Conservation (phyloP, 805 yeast genomes). For the Blastobotrys attinorum region DNA sequence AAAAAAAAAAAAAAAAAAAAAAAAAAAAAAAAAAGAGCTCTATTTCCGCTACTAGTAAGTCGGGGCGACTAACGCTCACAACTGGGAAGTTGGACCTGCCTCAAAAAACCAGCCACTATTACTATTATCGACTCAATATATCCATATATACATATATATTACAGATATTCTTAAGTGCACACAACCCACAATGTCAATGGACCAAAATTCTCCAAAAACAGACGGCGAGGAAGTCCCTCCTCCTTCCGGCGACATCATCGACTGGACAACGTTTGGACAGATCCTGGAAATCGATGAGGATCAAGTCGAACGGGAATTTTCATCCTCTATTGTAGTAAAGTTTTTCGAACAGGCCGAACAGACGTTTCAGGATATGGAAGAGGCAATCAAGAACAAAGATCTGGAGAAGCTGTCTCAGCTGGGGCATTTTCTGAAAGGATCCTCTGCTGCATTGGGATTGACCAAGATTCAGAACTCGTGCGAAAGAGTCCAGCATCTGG, state of each 20-base stretch:
- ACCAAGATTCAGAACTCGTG: slow-evolving; percentile 77
- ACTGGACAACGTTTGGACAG: slow-evolving; percentile 85
- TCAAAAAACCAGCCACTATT: no score
- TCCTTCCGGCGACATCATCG: slow-evolving; percentile 48
- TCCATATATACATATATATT: no score
- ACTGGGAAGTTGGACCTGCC: no score
- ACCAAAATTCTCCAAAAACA: background rate
- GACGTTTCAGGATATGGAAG: slow-evolving; percentile 66
- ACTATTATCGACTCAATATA: no score
- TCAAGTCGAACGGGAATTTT: slow-evolving; percentile 71
- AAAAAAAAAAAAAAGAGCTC: no score
- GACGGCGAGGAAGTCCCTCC: background rate
- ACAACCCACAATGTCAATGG: no score
- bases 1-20: no score
- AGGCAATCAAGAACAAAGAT: slow-evolving; percentile 35
- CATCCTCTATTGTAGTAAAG: slow-evolving; percentile 66
- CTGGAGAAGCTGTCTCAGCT: slow-evolving; percentile 57
- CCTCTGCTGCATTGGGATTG: slow-evolving; percentile 90
- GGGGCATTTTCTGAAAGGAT: slow-evolving; percentile 93
- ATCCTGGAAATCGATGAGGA: slow-evolving; percentile 94
- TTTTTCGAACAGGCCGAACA: slow-evolving; percentile 84
- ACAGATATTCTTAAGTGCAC: no score
- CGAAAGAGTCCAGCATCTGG: slow-evolving; percentile 89
- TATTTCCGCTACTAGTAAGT: no score
- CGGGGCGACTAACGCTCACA: no score